Evolutionary conservation across 106 monocot genomes (phyloP), one percentile per base, ranked within the genome.

Genomic region (Allium fistulosum): DNA sequence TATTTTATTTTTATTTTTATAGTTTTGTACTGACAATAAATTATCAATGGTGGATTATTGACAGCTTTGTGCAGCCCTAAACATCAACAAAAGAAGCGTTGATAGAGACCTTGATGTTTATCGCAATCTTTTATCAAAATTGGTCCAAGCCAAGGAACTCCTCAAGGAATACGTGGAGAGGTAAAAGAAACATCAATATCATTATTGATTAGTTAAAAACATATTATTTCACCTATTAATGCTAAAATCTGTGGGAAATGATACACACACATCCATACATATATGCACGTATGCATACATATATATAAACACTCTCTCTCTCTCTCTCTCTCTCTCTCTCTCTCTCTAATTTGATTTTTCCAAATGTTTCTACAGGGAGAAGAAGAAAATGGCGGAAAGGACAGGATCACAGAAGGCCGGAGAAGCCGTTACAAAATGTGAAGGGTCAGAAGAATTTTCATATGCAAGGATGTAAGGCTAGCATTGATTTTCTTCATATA

Each of bases 61-160:
- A 80, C 82, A 94, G 94, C 88, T 97, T 57, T 97, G 96, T 71
- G 63, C 82, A 52, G 96, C 92, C 7, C 66, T 92, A 53, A 92
- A 92, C 67, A 72, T 97, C 62, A 82, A 79, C 49, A 97, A 97
- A 69, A 65, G 78, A 72, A 89, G 86, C 62, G 96, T 97, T 22
- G 96, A 97, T 72, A 84, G 96, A 61, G 96, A 97, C 70, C 86
- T 97, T 80, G 92, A 97, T 73, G 86, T 92, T 13, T 92, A 97
- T 68, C 88, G 96, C 69, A 89, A 87, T 75, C 81, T 97, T 80
- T 88, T 97, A 16, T 84, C 92, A 2, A 97, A 97, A 64, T 77
- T 97, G 80, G 96, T 97, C 17, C 96, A 97, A 79, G 96, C 96
- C 12, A 97, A 97, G 74, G 96, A 97, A 71, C 92, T 97, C 46